Evolutionary conservation across 371 early-diverging fungal species (phyloP).

Genomic region (Mortierella sp.): DNA sequence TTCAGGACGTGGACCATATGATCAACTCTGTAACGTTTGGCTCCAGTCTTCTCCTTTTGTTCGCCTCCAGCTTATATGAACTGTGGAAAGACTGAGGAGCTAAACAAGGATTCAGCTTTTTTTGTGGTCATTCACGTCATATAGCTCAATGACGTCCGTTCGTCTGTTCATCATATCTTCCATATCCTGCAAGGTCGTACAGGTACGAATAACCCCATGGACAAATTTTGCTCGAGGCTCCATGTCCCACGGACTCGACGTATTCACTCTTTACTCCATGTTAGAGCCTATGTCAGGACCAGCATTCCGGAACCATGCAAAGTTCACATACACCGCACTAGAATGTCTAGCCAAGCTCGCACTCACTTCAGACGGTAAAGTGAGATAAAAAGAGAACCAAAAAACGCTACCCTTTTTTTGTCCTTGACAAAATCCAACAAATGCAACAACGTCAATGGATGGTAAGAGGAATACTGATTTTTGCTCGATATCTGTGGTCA

Average conservation of each 20-base stretch:
- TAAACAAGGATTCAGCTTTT: no score
- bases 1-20: constrained; percentile 49
- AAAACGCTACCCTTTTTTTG: neutral
- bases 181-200: constrained; percentile 51
- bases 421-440: neutral
- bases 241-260: no score
- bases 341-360: constrained; percentile 41
- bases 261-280: no score
- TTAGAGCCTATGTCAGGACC: constrained; percentile 26
- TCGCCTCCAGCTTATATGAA: no score
- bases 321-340: constrained; percentile 38
- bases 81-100: neutral
- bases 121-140: no score
- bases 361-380: constrained; percentile 31
- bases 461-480: no score
- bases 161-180: constrained; percentile 47
- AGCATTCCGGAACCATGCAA: constrained; percentile 37
- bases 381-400: neutral
- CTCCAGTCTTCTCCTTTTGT: no score
- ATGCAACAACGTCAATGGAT: no score
- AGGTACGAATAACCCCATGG: constrained; percentile 17
- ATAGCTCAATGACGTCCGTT: constrained; percentile 51
- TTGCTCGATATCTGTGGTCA: neutral
- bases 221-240: no score
- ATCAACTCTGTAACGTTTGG: constrained; percentile 35